A percentile compares a stretch with the other conserved stretches of the same genome.
These are phyloP conservation scores for Papiliotrema fonsecae DNA, from an alignment of 1,284 basidiomycete species.

Conservation along the genomic window DNA sequence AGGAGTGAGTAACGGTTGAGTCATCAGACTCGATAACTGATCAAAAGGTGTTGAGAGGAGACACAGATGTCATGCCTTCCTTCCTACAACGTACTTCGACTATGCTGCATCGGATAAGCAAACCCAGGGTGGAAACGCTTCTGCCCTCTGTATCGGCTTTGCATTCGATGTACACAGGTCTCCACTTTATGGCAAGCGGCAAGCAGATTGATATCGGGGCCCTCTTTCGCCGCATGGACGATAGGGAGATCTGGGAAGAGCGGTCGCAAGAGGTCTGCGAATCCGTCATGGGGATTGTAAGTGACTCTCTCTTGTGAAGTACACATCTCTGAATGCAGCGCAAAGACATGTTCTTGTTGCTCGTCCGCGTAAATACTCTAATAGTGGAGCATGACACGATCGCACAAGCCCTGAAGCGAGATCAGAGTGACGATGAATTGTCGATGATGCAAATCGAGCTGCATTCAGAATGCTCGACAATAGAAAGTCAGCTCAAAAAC, in stretches of 20 bases:
- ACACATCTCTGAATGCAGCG: not conserved
- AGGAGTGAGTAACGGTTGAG: not conserved
- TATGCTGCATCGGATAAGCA: not conserved
- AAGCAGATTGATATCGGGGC: slow-evolving; percentile 2
- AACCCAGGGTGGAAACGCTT: not conserved
- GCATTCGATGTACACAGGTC: slow-evolving; percentile 6
- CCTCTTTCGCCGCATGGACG: slow-evolving; percentile 2
- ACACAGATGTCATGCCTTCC: not conserved
- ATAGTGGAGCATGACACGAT: slow-evolving; percentile 2
- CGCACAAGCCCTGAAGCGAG: not conserved
- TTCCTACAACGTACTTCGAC: slow-evolving; percentile 2
- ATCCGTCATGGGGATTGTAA: slow-evolving; percentile 2
- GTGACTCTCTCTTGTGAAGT: not conserved
- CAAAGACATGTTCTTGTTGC: slow-evolving; percentile 3
- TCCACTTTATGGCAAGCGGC: not conserved
- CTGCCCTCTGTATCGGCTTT: slow-evolving; percentile 4
- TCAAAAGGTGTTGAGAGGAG: not conserved
- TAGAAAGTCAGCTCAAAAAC: not conserved
- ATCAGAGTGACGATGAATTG: not conserved
- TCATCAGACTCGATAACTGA: not conserved
- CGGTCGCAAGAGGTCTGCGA: slow-evolving; percentile 3
- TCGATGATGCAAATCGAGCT: slow-evolving; percentile 3
- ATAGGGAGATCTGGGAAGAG: slow-evolving; percentile 3
- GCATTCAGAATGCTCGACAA: slow-evolving; percentile 2
- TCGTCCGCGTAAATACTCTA: slow-evolving; percentile 1